Percentiles rank a stretch among this genome's conserved stretches.
Conservation (phyloP, 257 asterid species). For the Salvia splendens region DNA sequence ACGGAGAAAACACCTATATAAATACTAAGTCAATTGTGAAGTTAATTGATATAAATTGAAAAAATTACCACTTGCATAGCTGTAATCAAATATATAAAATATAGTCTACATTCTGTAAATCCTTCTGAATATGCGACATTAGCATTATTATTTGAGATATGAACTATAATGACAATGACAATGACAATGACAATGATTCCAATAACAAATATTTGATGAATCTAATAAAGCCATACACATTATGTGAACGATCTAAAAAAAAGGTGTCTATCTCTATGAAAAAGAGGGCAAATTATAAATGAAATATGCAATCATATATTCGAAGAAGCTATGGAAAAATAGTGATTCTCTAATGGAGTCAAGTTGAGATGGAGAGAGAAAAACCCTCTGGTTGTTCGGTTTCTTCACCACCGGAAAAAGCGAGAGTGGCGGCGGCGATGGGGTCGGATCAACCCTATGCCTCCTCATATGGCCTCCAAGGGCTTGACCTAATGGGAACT, state of each 20-base stretch:
- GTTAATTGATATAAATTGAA: no score
- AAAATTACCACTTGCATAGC: no score
- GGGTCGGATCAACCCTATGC: constrained; percentile 38
- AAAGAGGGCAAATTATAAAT: not conserved
- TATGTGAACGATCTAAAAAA: not conserved
- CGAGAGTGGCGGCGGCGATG: constrained; percentile 24
- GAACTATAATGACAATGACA: no score
- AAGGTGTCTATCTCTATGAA: not conserved
- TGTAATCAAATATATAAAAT: no score
- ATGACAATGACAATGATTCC: no score
- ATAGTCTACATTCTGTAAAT: no score
- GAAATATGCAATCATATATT: not conserved
- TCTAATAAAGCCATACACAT: not conserved
- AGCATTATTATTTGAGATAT: no score
- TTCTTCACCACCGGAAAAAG: constrained; percentile 46
- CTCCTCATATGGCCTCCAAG: constrained; percentile 71
- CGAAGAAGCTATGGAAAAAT: constrained; percentile 35
- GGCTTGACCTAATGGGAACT: constrained; percentile 61
- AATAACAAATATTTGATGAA: not conserved
- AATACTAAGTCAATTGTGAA: no score
- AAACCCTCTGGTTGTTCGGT: constrained; percentile 42
- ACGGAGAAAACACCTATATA: no score
- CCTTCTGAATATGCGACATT: no score
- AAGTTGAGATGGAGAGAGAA: constrained; percentile 54
- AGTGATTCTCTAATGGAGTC: constrained; percentile 57